Evolutionary conservation across 345 rosid species (phyloP).

Genomic region (Firmiana major): DNA sequence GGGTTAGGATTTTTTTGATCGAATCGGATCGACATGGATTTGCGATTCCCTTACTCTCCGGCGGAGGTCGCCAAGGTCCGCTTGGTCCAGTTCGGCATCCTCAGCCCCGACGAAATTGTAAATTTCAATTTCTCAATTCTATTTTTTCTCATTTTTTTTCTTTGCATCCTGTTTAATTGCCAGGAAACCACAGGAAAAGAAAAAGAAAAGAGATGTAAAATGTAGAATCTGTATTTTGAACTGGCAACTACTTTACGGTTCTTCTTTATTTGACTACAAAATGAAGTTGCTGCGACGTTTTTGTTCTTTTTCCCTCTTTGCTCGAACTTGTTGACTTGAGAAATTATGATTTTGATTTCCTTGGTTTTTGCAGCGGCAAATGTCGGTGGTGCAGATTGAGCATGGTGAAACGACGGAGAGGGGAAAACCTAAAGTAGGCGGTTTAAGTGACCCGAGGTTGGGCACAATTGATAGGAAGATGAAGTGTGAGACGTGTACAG

Average conservation of each 20-base stretch:
- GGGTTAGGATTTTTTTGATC: neutral
- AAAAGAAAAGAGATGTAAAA: neutral
- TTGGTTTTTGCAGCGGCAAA: slow-evolving; percentile 70
- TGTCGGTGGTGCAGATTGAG: slow-evolving; percentile 88
- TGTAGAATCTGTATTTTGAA: neutral
- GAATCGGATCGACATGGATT: slow-evolving; percentile 41
- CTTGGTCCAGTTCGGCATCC: slow-evolving; percentile 83
- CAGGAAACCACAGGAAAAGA: neutral
- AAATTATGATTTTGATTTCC: neutral
- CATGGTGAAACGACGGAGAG: slow-evolving; percentile 87
- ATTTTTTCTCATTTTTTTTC: neutral
- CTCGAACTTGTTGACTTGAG: slow-evolving; percentile 1
- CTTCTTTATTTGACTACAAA: neutral
- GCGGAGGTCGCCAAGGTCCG: slow-evolving; percentile 96
- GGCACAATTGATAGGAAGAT: slow-evolving; percentile 90
- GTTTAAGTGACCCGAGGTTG: slow-evolving; percentile 81
- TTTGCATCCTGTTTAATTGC: slow-evolving; percentile 16
- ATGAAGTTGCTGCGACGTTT: neutral
- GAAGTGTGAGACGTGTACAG: slow-evolving; percentile 91
- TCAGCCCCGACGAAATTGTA: slow-evolving; percentile 97
- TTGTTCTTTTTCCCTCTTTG: neutral
- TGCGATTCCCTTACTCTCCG: slow-evolving; percentile 77
- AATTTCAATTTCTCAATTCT: slow-evolving; percentile 21
- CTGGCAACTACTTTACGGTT: neutral
- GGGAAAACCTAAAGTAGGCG: slow-evolving; percentile 82